phyloP scores from a whole-genome alignment of 139 green algal species.

The Chlorella sp. region DNA sequence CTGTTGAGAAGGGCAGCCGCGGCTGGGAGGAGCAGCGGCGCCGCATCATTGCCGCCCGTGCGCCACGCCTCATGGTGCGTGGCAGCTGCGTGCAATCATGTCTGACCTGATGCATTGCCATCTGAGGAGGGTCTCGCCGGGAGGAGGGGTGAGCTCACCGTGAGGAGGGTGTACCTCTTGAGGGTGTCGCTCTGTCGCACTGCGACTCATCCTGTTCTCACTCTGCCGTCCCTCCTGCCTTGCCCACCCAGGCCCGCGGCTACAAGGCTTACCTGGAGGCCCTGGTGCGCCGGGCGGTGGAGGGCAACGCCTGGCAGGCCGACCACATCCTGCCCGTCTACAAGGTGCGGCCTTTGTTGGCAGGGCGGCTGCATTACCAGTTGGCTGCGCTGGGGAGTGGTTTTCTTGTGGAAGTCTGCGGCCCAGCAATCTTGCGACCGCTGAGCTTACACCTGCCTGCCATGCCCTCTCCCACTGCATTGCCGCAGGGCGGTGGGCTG shows the following conservation, averaged over 20 bases:
- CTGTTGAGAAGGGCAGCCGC: slow-evolving; percentile 53
- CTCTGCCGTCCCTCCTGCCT: not conserved
- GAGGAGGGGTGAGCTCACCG: no score
- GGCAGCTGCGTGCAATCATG: not conserved
- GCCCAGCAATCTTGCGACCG: no score
- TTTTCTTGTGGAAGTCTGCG: no score
- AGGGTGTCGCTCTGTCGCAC: no score
- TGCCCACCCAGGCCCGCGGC: slow-evolving; percentile 12
- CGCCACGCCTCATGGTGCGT: slow-evolving; percentile 3
- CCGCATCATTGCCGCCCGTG: slow-evolving; percentile 9
- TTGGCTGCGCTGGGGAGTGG: no score
- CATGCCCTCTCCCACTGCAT: not conserved
- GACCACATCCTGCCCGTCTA: slow-evolving; percentile 92
- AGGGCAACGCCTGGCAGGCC: slow-evolving; percentile 89
- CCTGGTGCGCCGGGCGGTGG: slow-evolving; percentile 60
- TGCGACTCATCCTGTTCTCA: no score
- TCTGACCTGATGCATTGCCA: no score
- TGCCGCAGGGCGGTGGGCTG: slow-evolving; percentile 74
- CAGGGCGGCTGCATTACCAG: no score
- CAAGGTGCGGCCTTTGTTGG: slow-evolving; percentile 25
- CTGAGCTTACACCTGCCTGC: no score
- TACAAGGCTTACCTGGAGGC: slow-evolving; percentile 52
- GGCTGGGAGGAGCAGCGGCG: slow-evolving; percentile 26
- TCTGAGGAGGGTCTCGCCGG: no score
- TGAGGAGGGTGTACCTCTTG: no score